Base-by-base conservation (phyloP, 2,329 filamentous ascomycete species). In the Beauveria bassiana region DNA sequence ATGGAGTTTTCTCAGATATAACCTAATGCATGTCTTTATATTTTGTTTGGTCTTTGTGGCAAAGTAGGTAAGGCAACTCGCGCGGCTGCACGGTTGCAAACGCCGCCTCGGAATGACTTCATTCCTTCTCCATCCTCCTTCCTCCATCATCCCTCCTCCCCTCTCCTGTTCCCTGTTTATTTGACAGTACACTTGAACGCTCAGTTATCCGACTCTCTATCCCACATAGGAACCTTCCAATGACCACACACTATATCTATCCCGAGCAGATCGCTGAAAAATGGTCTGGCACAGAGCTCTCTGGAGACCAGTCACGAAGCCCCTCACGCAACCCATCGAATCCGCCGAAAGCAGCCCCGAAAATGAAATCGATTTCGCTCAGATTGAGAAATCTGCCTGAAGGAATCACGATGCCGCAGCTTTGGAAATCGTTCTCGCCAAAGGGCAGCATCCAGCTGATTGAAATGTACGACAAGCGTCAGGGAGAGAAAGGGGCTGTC, bases 371-470 rank as follows among this genome's bases (percentile, higher is more conserved):
- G 22, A 26, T 62, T 12, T 47, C 47, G 42, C 34, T 63, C 79
- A 18, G 63, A 65, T 45, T 80, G 1, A 67, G 67, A 6, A 63
- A 65, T 5, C 63, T 83, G 5, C 75, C 77, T 0, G 12, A 40
- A 0, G 66, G 71, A 8, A 70, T 75, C 0, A 78, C 74, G 0
- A 73, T 77, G 0, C 71, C 69, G 28, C 72, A 79, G 18, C 68
- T 90, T 1, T 84, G 80, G 70, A 68, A 75, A 2, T 78, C 78
- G 20, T 83, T 91, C 64, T 70, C 73, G 1, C 63, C 66, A 0
- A 75, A 84, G 62, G 86, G 86, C 1, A 73, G 73, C 6, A 77
- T 90, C 14, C 72, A 71, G 3, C 80, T 73, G 42, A 82, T 90
- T 42, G 83, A 88, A 16, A 74, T 89, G 1, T 79, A 76, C 54